Percentiles rank a stretch among this genome's conserved stretches.
Evolutionary conservation across 1,284 basidiomycete species (phyloP).

Genomic region (Moesziomyces sp.): DNA sequence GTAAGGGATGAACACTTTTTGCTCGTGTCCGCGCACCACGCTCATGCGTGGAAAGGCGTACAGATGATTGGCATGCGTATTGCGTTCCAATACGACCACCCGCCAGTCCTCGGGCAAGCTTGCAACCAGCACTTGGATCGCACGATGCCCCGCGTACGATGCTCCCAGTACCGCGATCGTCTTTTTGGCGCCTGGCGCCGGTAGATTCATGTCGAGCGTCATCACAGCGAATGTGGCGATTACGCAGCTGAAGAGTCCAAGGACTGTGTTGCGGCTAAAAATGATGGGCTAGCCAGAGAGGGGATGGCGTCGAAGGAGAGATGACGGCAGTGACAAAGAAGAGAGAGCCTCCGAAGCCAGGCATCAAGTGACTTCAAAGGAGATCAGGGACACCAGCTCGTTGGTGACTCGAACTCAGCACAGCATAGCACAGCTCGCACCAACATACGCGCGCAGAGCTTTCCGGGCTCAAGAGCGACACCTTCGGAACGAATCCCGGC

Average conservation of each 20-base stretch:
- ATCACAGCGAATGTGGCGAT: constrained; percentile 6
- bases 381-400: background rate
- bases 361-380: background rate
- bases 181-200: constrained; percentile 1
- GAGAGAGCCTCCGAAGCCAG: background rate
- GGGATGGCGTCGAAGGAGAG: background rate
- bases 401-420: background rate
- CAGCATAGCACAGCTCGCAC: background rate
- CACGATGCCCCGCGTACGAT: constrained; percentile 69
- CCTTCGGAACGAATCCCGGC: no score
- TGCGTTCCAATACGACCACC: constrained; percentile 78
- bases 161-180: constrained; percentile 25
- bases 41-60: constrained; percentile 71
- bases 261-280: background rate
- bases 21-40: constrained; percentile 69
- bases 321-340: background rate
- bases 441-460: no score
- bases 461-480: no score
- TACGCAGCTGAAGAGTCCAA: background rate
- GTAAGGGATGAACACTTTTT: constrained; percentile 76
- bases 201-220: constrained; percentile 2
- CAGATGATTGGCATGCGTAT: constrained; percentile 72
- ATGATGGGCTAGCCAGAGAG: background rate
- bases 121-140: constrained; percentile 74
- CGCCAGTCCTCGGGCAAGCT: constrained; percentile 75